Conservation (phyloP, 306 rosid species). For the Ziziphus jujuba region DNA sequence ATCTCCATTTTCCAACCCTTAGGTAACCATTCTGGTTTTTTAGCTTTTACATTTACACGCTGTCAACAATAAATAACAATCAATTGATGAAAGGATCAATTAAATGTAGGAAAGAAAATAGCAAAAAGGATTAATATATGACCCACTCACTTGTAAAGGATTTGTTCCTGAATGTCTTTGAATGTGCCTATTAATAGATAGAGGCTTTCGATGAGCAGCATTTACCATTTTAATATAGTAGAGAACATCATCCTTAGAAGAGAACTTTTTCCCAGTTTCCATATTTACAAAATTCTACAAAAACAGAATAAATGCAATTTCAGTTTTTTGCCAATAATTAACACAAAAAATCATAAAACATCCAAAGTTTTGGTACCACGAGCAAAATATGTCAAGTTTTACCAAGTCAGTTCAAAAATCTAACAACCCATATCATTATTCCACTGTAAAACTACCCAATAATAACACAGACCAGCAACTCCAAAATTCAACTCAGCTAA, state of each 20-base stretch:
- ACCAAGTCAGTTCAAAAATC: background rate
- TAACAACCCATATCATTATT: background rate
- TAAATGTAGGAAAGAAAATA: conserved; percentile 17
- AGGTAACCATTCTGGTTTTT: conserved; percentile 86
- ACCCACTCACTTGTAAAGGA: conserved; percentile 61
- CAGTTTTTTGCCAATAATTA: background rate
- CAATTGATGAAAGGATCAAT: conserved; percentile 11
- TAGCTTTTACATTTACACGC: conserved; percentile 40
- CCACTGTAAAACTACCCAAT: background rate
- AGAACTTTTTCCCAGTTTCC: conserved; percentile 43
- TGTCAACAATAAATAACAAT: conserved; percentile 31
- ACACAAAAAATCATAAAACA: background rate
- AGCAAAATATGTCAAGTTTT: background rate
- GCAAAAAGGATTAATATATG: conserved; percentile 1
- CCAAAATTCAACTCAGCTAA: no score
- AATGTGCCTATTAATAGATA: conserved; percentile 9
- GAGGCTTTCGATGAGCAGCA: background rate
- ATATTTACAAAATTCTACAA: conserved; percentile 33
- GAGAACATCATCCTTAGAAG: conserved; percentile 40
- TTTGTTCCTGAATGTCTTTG: conserved; percentile 12
- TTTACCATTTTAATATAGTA: conserved; percentile 21
- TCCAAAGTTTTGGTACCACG: background rate
- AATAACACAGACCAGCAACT: background rate
- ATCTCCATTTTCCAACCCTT: conserved; percentile 70
- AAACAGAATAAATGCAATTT: conserved; percentile 16